Percentiles rank a stretch among this genome's conserved stretches.
phyloP scores from a whole-genome alignment of 441 rosid species.

The Bruguiera hainesii region DNA sequence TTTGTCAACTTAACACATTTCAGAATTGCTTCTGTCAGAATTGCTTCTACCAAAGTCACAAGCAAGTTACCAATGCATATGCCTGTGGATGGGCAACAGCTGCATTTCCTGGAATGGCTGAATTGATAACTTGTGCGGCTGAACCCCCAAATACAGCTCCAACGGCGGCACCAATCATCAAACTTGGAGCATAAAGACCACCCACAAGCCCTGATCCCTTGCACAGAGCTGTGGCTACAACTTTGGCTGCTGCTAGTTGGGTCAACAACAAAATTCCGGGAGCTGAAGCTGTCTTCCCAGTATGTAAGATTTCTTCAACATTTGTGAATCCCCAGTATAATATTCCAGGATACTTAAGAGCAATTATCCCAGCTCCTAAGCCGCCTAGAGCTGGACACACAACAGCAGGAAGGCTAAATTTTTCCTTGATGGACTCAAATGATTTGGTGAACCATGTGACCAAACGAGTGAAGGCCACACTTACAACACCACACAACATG shows the following conservation, averaged over 20 bases:
- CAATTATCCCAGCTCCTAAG: constrained; percentile 91
- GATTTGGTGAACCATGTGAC: constrained; percentile 81
- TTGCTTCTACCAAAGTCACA: neutral
- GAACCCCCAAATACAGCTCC: constrained; percentile 98
- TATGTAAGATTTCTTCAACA: constrained; percentile 93
- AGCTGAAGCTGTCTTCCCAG: constrained; percentile 96
- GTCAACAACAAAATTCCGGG: constrained; percentile 95
- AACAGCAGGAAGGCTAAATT: constrained; percentile 79
- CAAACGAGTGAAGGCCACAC: constrained; percentile 79
- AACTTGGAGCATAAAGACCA: constrained; percentile 93
- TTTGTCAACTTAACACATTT: constrained; percentile 12
- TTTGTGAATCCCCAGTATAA: constrained; percentile 98
- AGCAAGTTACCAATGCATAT: constrained; percentile 75
- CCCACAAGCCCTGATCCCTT: constrained; percentile 98
- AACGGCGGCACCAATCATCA: constrained; percentile 97
- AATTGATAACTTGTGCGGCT: constrained; percentile 80
- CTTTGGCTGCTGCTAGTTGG: constrained; percentile 91
- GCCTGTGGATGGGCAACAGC: constrained; percentile 99
- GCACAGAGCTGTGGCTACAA: constrained; percentile 91
- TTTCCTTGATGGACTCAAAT: constrained; percentile 72
- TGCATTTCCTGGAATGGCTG: constrained; percentile 93
- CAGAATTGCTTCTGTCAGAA: neutral
- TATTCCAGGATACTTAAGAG: constrained; percentile 95
- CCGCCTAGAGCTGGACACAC: constrained; percentile 97
- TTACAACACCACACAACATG: constrained; percentile 93